Evolutionary conservation across 1,139 yeast species (phyloP).

Genomic region (Scheffersomyces titani): DNA sequence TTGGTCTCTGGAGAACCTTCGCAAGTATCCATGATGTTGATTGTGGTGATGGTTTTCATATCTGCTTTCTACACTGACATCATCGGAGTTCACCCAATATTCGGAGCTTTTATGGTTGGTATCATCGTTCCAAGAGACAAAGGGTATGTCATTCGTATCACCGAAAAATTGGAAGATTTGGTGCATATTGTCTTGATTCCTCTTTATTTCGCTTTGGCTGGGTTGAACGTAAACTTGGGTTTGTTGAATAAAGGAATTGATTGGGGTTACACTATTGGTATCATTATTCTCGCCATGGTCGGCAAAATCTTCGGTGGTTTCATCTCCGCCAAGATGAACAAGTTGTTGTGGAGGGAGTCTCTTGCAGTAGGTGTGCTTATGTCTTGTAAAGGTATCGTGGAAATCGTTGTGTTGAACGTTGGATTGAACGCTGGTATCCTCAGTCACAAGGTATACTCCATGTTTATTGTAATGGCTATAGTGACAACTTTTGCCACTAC

Average conservation of each 20-base stretch:
- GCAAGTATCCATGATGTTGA: constrained; percentile 58
- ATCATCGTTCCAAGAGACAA: constrained; percentile 76
- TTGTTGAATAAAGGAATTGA: constrained; percentile 61
- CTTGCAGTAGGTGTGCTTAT: constrained; percentile 76
- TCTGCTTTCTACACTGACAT: constrained; percentile 80
- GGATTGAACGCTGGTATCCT: constrained; percentile 74
- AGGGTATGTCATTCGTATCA: constrained; percentile 65
- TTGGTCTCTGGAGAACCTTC: constrained; percentile 62
- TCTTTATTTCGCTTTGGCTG: constrained; percentile 76
- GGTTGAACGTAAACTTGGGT: constrained; percentile 68
- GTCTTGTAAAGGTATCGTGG: constrained; percentile 88
- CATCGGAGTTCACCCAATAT: constrained; percentile 79
- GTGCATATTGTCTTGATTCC: constrained; percentile 73
- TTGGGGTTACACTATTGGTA: constrained; percentile 76
- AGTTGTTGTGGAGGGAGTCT: constrained; percentile 70
- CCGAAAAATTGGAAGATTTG: constrained; percentile 75
- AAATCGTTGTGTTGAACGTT: constrained; percentile 72
- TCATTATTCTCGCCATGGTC: constrained; percentile 62
- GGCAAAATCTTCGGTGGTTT: constrained; percentile 71
- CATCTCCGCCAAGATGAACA: constrained; percentile 60
- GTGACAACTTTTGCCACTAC: constrained; percentile 75
- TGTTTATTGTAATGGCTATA: constrained; percentile 82
- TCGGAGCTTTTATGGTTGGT: constrained; percentile 81
- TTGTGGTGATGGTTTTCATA: constrained; percentile 55
- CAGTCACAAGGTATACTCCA: constrained; percentile 63